These are phyloP conservation scores for Triglochin maritima DNA, from an alignment of 106 monocot genomes.

Conservation along the genomic window DNA sequence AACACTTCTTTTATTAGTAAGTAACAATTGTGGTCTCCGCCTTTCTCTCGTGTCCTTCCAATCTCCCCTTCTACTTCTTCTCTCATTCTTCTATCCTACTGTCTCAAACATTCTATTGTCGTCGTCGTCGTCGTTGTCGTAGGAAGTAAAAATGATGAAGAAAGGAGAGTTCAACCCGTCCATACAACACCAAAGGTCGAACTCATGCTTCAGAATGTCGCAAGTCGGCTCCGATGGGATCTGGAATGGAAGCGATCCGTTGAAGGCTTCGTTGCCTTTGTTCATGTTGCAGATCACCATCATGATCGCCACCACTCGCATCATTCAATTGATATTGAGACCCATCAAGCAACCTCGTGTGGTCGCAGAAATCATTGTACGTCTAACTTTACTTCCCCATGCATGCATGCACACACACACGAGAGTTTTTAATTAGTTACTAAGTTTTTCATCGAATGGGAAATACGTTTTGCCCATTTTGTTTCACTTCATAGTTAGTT, in stretches of 20 bases:
- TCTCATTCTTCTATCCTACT: background rate
- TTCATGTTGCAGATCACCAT: conserved; percentile 40
- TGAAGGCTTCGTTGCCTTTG: conserved; percentile 39
- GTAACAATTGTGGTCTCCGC: background rate
- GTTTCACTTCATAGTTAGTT: no score
- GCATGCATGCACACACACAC: no score
- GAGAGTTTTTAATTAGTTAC: no score
- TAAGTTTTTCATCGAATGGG: no score
- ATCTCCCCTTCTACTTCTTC: background rate
- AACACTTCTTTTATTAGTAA: no score
- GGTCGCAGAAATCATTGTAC: conserved; percentile 38
- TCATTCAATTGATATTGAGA: conserved; percentile 36
- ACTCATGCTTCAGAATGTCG: background rate
- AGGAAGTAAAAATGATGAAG: background rate
- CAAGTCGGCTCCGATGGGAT: conserved; percentile 31
- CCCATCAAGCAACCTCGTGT: conserved; percentile 28
- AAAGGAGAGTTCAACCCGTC: background rate
- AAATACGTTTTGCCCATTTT: no score
- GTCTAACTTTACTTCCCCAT: background rate
- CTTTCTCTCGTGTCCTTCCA: background rate
- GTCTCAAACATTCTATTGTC: no score
- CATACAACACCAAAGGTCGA: background rate
- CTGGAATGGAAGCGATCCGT: conserved; percentile 39
- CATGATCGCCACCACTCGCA: conserved; percentile 28
- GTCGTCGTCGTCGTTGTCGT: background rate